Evolutionary conservation across 2,329 filamentous ascomycete species (phyloP).

Genomic region (Botrytis tulipae): DNA sequence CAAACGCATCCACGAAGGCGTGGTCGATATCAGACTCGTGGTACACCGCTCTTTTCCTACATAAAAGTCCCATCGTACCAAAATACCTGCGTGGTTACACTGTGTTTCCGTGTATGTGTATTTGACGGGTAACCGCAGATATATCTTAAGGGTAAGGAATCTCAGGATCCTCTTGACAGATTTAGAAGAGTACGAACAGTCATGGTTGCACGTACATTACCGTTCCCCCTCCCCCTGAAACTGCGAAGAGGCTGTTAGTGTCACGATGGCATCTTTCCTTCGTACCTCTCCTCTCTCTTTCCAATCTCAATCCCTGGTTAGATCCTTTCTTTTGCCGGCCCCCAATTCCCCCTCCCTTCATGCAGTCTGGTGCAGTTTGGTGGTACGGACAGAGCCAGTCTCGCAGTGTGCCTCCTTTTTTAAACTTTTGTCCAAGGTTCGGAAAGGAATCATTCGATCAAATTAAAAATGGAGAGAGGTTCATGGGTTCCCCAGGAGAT

Average conservation of each 20-base stretch:
- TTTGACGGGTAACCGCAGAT: background rate
- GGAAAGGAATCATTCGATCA: background rate
- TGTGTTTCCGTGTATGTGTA: background rate
- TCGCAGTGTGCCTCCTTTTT: constrained; percentile 1
- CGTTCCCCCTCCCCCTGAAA: background rate
- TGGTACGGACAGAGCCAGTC: background rate
- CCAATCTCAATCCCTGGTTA: constrained; percentile 7
- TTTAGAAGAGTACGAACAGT: background rate
- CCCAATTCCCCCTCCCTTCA: constrained; percentile 1
- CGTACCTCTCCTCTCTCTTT: background rate
- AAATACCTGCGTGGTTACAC: background rate
- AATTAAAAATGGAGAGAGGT: background rate
- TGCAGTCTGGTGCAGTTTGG: background rate
- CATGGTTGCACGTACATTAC: background rate
- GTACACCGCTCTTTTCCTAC: constrained; percentile 9
- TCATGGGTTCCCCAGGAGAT: constrained; percentile 7
- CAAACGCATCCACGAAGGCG: background rate
- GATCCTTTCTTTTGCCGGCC: background rate
- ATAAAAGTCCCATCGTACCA: background rate
- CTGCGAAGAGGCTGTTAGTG: background rate
- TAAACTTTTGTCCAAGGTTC: background rate
- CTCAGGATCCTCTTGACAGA: background rate
- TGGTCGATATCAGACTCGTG: background rate
- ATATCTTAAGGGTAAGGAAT: background rate
- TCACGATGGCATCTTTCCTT: background rate